Conservation (phyloP, 768 basidiomycete genomes). For the Gymnopilus junonius region DNA sequence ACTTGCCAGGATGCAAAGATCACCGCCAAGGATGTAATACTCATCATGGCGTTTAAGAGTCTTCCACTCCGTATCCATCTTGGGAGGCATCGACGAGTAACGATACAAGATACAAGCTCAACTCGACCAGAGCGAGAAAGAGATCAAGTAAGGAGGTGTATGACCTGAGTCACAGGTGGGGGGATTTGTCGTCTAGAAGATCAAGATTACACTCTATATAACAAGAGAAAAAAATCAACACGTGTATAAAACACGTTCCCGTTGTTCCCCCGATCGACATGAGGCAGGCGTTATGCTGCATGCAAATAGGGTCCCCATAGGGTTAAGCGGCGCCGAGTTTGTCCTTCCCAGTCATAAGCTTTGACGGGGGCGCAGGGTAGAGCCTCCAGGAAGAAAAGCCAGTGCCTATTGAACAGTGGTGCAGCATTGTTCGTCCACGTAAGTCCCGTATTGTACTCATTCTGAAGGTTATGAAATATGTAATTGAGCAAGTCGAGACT, state of each 20-base stretch:
- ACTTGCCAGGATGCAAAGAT: slow-evolving; percentile 57
- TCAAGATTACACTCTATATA: slow-evolving; percentile 8
- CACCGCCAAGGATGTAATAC: slow-evolving; percentile 60
- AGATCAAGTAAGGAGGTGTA: neutral
- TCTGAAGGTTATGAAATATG: slow-evolving; percentile 4
- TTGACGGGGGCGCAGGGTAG: slow-evolving; percentile 4
- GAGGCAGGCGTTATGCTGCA: slow-evolving; percentile 16
- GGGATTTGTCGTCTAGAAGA: neutral
- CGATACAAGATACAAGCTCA: neutral
- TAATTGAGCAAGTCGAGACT: neutral
- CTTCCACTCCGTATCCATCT: slow-evolving; percentile 9
- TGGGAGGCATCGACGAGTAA: neutral
- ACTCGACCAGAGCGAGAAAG: slow-evolving; percentile 1
- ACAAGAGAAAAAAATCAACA: slow-evolving; percentile 12
- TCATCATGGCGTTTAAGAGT: slow-evolving; percentile 31
- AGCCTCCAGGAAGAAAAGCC: neutral
- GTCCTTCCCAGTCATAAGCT: slow-evolving; percentile 3
- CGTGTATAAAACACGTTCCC: slow-evolving; percentile 24
- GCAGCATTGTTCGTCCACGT: slow-evolving; percentile 5
- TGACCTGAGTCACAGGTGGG: neutral
- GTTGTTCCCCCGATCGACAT: slow-evolving; percentile 20
- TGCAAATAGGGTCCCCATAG: neutral
- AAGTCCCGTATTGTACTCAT: slow-evolving; percentile 1
- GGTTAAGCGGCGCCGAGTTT: slow-evolving; percentile 14
- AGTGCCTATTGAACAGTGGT: neutral